A percentile compares a stretch with the other conserved stretches of the same genome.
These are phyloP conservation scores for Trichoderma atrobrunneum DNA, from an alignment of 2,329 filamentous ascomycete species.

Conservation along the genomic window DNA sequence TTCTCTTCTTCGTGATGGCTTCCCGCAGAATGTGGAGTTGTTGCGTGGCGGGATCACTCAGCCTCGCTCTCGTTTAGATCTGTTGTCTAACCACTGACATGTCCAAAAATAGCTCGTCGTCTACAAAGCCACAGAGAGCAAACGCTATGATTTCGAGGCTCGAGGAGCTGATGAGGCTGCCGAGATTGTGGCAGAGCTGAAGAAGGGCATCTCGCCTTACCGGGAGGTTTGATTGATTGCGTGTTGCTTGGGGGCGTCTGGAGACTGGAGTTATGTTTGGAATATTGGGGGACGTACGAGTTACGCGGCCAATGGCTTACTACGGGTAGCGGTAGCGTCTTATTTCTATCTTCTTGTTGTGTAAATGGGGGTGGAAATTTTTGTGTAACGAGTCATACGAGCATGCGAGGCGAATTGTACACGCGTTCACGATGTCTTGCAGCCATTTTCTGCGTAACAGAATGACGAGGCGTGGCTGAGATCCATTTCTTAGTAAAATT, in stretches of 20 bases:
- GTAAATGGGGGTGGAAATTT: background rate
- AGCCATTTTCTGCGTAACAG: background rate
- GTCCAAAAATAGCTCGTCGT: constrained; percentile 56
- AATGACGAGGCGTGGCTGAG: background rate
- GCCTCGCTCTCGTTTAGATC: background rate
- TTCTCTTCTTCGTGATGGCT: background rate
- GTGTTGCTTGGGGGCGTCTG: background rate
- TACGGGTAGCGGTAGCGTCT: background rate
- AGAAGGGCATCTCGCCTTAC: constrained; percentile 70
- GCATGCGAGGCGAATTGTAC: constrained; percentile 14
- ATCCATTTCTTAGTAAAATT: background rate
- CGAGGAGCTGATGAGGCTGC: constrained; percentile 66
- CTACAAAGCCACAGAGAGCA: constrained; percentile 72
- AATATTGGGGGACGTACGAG: background rate
- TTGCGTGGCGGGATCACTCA: constrained; percentile 1
- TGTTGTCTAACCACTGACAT: background rate
- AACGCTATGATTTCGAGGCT: constrained; percentile 84
- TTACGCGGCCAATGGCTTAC: constrained; percentile 1
- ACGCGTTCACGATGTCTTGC: background rate
- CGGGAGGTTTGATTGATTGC: constrained; percentile 43
- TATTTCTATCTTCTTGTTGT: background rate
- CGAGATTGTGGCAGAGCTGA: constrained; percentile 77
- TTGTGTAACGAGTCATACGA: background rate
- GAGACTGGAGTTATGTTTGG: background rate
- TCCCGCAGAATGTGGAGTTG: background rate